phyloP scores from a whole-genome alignment of 1,284 basidiomycete species.

The Butyriboletus appendiculatus region DNA sequence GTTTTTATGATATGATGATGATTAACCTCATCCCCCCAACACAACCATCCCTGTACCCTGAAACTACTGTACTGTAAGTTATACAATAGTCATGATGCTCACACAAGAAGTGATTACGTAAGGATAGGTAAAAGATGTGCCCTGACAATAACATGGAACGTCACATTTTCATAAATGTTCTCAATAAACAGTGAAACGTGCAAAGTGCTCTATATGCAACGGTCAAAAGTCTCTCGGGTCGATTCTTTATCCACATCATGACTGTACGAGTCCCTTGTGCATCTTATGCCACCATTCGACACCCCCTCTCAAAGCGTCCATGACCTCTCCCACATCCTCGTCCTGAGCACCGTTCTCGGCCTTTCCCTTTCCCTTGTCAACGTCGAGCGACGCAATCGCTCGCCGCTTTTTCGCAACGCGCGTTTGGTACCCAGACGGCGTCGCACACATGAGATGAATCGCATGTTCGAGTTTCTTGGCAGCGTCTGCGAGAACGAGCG shows the following conservation, averaged over 20 bases:
- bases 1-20: neutral
- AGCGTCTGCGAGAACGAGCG: constrained; percentile 23
- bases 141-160: too few species aligned
- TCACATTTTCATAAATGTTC: too few species aligned
- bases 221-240: neutral
- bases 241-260: neutral
- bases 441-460: constrained; percentile 33
- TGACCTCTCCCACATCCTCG: constrained; percentile 16
- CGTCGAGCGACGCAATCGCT: constrained; percentile 12
- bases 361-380: neutral
- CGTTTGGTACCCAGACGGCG: constrained; percentile 23
- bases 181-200: too few species aligned
- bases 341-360: neutral
- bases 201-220: too few species aligned
- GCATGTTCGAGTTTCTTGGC: constrained; percentile 30
- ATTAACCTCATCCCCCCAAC: too few species aligned
- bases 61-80: too few species aligned
- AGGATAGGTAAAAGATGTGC: too few species aligned
- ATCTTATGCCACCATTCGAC: constrained; percentile 17
- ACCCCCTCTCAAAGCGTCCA: constrained; percentile 12
- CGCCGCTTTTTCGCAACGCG: constrained; percentile 9
- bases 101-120: too few species aligned
- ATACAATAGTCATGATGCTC: too few species aligned
- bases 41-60: too few species aligned
- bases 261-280: neutral